A percentile compares a stretch with the other conserved stretches of the same genome.
These are phyloP conservation scores for Elongisporangium anandrum DNA, from an alignment of 352 stramenopile species.

Conservation along the genomic window DNA sequence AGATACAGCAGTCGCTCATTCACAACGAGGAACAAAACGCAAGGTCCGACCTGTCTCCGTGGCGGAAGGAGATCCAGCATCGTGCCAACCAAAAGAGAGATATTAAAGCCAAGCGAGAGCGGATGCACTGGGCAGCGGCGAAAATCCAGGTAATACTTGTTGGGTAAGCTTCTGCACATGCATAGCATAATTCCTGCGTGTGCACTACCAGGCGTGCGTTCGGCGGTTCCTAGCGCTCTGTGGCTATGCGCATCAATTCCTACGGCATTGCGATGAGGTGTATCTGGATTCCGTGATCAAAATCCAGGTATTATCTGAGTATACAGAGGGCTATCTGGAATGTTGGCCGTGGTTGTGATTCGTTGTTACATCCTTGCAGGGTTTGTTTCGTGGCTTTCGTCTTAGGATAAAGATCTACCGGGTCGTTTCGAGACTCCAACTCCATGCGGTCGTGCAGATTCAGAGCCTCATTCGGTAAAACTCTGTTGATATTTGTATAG, in stretches of 20 bases:
- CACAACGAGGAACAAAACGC: background rate
- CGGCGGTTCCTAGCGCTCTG: slow-evolving; percentile 50
- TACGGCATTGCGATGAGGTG: slow-evolving; percentile 38
- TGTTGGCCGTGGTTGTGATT: slow-evolving; percentile 1
- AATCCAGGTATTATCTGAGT: slow-evolving; percentile 34
- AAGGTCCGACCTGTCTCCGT: slow-evolving; percentile 11
- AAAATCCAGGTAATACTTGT: slow-evolving; percentile 41
- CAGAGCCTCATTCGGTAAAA: slow-evolving; percentile 46
- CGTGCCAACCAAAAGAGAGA: slow-evolving; percentile 39
- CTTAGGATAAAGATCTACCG: slow-evolving; percentile 34
- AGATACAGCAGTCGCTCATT: slow-evolving; percentile 40
- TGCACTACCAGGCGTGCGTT: slow-evolving; percentile 22
- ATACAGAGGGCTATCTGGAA: no score
- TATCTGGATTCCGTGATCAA: slow-evolving; percentile 31
- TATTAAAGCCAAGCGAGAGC: slow-evolving; percentile 32
- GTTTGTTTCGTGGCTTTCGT: slow-evolving; percentile 34
- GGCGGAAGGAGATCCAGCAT: slow-evolving; percentile 42
- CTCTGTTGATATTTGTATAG: background rate
- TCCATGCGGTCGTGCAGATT: slow-evolving; percentile 43
- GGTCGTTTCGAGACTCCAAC: slow-evolving; percentile 36
- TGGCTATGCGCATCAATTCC: slow-evolving; percentile 28
- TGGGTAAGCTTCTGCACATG: background rate
- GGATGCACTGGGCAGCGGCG: slow-evolving; percentile 28
- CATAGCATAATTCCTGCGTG: background rate
- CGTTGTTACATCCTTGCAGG: slow-evolving; percentile 11